Conservation (phyloP, 2,329 filamentous ascomycete genomes). For the Pseudocercospora fijiensis region DNA sequence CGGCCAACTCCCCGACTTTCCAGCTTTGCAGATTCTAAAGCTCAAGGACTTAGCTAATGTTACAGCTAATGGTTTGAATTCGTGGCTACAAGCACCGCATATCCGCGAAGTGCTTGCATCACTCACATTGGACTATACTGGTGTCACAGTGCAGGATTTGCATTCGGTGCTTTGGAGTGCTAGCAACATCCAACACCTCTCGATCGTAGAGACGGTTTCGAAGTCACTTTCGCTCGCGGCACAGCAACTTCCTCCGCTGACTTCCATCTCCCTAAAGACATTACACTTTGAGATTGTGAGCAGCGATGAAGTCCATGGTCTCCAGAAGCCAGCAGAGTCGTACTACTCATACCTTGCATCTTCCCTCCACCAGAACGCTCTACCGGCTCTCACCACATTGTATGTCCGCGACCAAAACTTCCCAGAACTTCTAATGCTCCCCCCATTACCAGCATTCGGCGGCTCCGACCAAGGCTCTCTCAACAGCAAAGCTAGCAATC, state of each 20-base stretch:
- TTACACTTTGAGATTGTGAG: slow-evolving; percentile 82
- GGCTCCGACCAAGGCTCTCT: slow-evolving; percentile 15
- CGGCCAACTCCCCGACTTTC: slow-evolving; percentile 66
- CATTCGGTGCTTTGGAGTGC: slow-evolving; percentile 61
- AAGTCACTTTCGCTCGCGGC: slow-evolving; percentile 54
- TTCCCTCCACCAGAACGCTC: slow-evolving; percentile 72
- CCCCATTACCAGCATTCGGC: slow-evolving; percentile 61
- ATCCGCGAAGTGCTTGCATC: slow-evolving; percentile 62
- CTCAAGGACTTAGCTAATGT: slow-evolving; percentile 70
- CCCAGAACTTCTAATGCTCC: slow-evolving; percentile 73
- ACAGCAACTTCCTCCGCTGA: slow-evolving; percentile 60
- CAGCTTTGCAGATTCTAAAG: slow-evolving; percentile 69
- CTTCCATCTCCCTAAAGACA: slow-evolving; percentile 66
- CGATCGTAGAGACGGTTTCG: slow-evolving; percentile 57
- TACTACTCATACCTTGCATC: slow-evolving; percentile 85
- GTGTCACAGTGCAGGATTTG: slow-evolving; percentile 63
- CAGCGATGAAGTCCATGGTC: slow-evolving; percentile 58
- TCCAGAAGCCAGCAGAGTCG: slow-evolving; percentile 52
- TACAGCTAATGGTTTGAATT: slow-evolving; percentile 67
- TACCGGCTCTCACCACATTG: slow-evolving; percentile 71
- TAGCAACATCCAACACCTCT: slow-evolving; percentile 58
- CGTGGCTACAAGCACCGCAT: slow-evolving; percentile 64
- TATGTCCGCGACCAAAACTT: slow-evolving; percentile 86
- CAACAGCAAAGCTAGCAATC: slow-evolving; percentile 39
- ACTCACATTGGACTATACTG: slow-evolving; percentile 70